Base-by-base conservation (phyloP, 495 filamentous ascomycete species). In the Penicillium coffeae region DNA sequence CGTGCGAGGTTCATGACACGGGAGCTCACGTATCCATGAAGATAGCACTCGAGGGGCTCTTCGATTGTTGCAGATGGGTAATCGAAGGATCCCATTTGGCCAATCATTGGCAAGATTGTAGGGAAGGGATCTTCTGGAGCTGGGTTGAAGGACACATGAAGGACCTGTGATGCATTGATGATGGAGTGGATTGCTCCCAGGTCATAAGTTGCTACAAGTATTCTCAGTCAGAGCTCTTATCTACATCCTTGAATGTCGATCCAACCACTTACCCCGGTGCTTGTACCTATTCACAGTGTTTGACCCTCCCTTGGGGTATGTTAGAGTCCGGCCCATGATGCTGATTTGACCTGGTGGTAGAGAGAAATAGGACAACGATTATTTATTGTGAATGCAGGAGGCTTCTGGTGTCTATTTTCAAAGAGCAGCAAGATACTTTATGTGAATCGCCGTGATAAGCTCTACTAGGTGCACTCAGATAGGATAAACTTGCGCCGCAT, bases 1-100 rank as follows among this genome's bases (percentile, higher is more conserved):
- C 81, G 78, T 21, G 81, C 73, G 8, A 87, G 62, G 47, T 84
- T 85, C 72, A 90, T 85, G 30, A 95, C 73, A 2, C 90, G 88
- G 9, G 86, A 85, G 44, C 82, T 86, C 42, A 92, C 82, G 61
- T 93, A 94, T 56, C 89, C 89, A 63, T 96, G 91, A 4, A 96
- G 80, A 59, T 96, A 95, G 46, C 88, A 79, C 51, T 94, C 87
- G 10, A 88, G 68, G 0, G 82, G 74, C 49, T 88, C 84, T 13
- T 82, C 78, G 12, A 83, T 69, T 50, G 77, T 62, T 8, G 80
- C 76, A 46, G 81, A 84, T 16, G 84, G 84, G 50, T 77, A 73
- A 8, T 69, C 71, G 56, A 83, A 92, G 38, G 80, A 85, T 15
- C 77, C 86, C 84, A 92, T 89, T 53, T 82, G 80, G 36, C 90